These are phyloP conservation scores for Suillus weaverae DNA, from an alignment of 768 basidiomycete species.

Conservation along the genomic window DNA sequence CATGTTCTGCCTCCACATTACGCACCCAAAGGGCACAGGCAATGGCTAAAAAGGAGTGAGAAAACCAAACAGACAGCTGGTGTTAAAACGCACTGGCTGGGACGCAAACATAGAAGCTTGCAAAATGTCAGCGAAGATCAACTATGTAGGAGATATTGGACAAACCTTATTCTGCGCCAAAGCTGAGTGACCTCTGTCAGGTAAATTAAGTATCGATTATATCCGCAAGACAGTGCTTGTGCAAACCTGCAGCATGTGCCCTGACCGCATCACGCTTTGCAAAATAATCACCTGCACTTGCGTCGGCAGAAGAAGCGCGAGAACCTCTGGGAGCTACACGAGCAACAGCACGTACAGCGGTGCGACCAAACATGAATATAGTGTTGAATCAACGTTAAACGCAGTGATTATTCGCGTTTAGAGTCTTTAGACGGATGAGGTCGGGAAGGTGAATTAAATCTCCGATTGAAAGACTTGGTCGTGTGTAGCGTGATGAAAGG, in stretches of 20 bases:
- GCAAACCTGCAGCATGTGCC: conserved; percentile 65
- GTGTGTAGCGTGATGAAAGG: conserved; percentile 39
- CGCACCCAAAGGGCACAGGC: conserved; percentile 44
- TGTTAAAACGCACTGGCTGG: conserved; percentile 61
- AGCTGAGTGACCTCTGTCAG: conserved; percentile 68
- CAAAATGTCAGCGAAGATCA: neutral
- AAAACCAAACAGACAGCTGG: conserved; percentile 12
- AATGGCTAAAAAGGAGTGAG: conserved; percentile 19
- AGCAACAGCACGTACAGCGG: conserved; percentile 46
- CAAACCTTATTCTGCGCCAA: conserved; percentile 87
- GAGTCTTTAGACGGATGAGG: conserved; percentile 23
- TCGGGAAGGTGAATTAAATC: conserved; percentile 25
- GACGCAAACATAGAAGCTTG: conserved; percentile 71
- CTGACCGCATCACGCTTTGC: conserved; percentile 55
- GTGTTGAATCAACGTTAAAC: conserved; percentile 8
- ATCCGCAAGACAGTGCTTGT: conserved; percentile 12
- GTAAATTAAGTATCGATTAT: conserved; percentile 13
- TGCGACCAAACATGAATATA: conserved; percentile 55
- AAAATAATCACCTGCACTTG: conserved; percentile 44
- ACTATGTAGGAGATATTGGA: neutral
- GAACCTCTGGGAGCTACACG: conserved; percentile 40
- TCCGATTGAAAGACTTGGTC: conserved; percentile 32
- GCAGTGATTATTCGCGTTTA: conserved; percentile 24
- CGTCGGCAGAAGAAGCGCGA: conserved; percentile 40
- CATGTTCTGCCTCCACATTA: conserved; percentile 62